These are phyloP conservation scores for Neocucurbitaria cava DNA, from an alignment of 2,329 filamentous ascomycete species.

Conservation along the genomic window DNA sequence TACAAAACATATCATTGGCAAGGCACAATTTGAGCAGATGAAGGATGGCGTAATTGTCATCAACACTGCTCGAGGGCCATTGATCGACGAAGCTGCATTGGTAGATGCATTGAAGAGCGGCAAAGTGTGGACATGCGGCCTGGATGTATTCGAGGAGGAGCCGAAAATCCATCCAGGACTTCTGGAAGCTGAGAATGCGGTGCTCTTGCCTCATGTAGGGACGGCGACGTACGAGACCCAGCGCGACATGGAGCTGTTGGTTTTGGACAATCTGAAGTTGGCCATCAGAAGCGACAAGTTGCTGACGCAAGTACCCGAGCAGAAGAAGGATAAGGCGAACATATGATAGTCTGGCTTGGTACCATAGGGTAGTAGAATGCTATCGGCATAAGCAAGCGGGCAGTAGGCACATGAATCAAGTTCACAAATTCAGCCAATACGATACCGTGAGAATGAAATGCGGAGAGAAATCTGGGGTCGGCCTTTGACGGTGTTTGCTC, in stretches of 20 bases:
- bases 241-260: slow-evolving; percentile 66
- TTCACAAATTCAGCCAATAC: neutral
- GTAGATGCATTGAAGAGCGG: slow-evolving; percentile 61
- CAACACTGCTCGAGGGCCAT: slow-evolving; percentile 64
- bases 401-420: slow-evolving; percentile 13
- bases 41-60: slow-evolving; percentile 64
- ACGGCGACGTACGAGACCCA: slow-evolving; percentile 64
- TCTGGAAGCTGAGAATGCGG: slow-evolving; percentile 57
- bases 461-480: slow-evolving; percentile 27
- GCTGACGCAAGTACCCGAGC: slow-evolving; percentile 67
- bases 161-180: slow-evolving; percentile 61
- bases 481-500: slow-evolving; percentile 20
- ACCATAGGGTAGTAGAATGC: neutral
- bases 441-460: neutral
- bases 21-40: slow-evolving; percentile 59
- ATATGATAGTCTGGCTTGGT: slow-evolving; percentile 17
- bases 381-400: slow-evolving; percentile 4
- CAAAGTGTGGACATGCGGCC: slow-evolving; percentile 61
- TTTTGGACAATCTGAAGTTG: slow-evolving; percentile 63
- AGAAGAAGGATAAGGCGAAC: slow-evolving; percentile 53
- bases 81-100: slow-evolving; percentile 64
- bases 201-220: slow-evolving; percentile 67
- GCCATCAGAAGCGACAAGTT: slow-evolving; percentile 64
- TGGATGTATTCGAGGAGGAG: slow-evolving; percentile 67
- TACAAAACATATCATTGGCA: slow-evolving; percentile 62